A percentile compares a stretch with the other conserved stretches of the same genome.
Evolutionary conservation across 495 filamentous ascomycete species (phyloP).

Genomic region (Bathelium albidoporum): DNA sequence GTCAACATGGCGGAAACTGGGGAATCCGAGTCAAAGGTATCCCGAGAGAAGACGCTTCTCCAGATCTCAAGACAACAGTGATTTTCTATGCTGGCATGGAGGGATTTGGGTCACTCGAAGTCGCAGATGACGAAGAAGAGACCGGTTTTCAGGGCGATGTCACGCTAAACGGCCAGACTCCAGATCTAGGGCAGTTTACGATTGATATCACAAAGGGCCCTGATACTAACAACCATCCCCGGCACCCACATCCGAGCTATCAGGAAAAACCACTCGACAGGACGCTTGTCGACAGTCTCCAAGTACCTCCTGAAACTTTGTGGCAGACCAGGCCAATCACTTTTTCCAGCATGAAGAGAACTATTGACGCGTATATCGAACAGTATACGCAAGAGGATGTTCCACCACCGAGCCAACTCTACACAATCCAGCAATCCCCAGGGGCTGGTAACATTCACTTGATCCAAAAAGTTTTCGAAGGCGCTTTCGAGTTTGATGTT

Average conservation of each 20-base stretch:
- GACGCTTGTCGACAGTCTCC: constrained; percentile 62
- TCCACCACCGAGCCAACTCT: constrained; percentile 78
- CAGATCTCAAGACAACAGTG: constrained; percentile 61
- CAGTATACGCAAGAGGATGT: constrained; percentile 60
- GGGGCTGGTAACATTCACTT: constrained; percentile 73
- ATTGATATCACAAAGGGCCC: constrained; percentile 64
- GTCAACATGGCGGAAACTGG: constrained; percentile 83
- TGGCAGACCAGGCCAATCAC: constrained; percentile 82
- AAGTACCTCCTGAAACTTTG: constrained; percentile 54
- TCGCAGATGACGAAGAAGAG: constrained; percentile 38
- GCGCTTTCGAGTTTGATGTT: constrained; percentile 86
- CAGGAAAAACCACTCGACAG: constrained; percentile 64
- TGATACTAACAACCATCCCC: constrained; percentile 51
- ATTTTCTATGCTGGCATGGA: constrained; percentile 75
- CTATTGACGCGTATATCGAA: constrained; percentile 57
- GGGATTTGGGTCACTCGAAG: constrained; percentile 57
- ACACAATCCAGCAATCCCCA: constrained; percentile 61
- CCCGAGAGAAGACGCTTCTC: constrained; percentile 55
- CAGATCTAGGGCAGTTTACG: constrained; percentile 73
- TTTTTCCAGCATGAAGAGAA: constrained; percentile 66
- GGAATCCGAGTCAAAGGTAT: constrained; percentile 76
- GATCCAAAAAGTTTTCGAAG: constrained; percentile 87
- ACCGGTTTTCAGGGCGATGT: constrained; percentile 62
- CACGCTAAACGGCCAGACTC: constrained; percentile 60
- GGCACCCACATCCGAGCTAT: constrained; percentile 51